Evolutionary conservation across 164 flowering plant species (phyloP).

Genomic region (Macadamia tetraphylla): DNA sequence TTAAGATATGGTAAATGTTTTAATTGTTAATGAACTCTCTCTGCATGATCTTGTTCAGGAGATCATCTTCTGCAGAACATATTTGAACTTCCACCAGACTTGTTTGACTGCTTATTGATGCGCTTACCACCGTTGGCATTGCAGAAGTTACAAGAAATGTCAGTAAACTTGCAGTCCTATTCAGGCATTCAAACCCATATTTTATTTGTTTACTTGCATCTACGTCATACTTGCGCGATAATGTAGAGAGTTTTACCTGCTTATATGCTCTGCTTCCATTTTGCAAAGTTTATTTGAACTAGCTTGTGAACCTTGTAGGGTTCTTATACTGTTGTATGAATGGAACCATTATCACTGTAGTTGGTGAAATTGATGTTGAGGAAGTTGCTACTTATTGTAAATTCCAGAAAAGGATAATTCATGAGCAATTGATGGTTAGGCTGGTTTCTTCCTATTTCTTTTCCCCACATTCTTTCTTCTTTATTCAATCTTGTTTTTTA

Average conservation of each 20-base stretch:
- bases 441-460: background rate
- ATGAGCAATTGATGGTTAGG: background rate
- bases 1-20: background rate
- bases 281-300: background rate
- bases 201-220: background rate
- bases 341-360: no score
- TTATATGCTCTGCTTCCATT: background rate
- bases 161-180: constrained; percentile 9
- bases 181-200: background rate
- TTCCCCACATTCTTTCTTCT: no score
- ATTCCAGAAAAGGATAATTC: background rate
- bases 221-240: background rate
- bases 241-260: background rate
- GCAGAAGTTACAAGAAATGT: constrained; percentile 47
- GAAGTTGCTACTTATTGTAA: background rate
- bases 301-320: no score
- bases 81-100: constrained; percentile 48
- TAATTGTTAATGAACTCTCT: background rate
- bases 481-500: no score
- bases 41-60: constrained; percentile 23
- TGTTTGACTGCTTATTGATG: constrained; percentile 40
- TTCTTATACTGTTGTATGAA: no score
- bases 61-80: constrained; percentile 32
- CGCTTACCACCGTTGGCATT: constrained; percentile 47
- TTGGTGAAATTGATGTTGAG: no score